Conservation (phyloP, 169 alveolate genomes). For the Plasmodium gonderi region DNA sequence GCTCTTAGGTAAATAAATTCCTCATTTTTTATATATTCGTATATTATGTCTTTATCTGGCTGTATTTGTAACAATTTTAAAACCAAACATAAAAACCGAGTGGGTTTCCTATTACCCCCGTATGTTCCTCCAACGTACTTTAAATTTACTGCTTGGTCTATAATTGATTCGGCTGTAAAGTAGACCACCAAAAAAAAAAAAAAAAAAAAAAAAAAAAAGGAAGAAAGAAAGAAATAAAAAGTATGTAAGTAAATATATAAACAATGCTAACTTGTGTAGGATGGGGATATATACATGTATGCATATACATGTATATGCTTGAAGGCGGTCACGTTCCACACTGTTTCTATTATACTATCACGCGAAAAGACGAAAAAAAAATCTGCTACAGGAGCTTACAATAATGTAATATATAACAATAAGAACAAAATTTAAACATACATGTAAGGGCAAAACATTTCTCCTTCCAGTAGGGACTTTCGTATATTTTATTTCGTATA, state of each 20-base stretch:
- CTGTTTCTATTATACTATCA: too few relatives aligned
- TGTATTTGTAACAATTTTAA: slow-evolving; percentile 96
- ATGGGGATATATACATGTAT: too few relatives aligned
- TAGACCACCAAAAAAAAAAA: neutral
- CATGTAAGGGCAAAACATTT: slow-evolving; percentile 90
- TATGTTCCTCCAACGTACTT: slow-evolving; percentile 97
- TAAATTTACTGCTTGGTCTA: slow-evolving; percentile 95
- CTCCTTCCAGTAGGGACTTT: slow-evolving; percentile 90
- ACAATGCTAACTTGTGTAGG: too few relatives aligned
- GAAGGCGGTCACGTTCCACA: too few relatives aligned
- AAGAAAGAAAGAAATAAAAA: neutral
- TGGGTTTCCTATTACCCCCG: slow-evolving; percentile 96
- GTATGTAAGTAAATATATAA: too few relatives aligned
- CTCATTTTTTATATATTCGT: slow-evolving; percentile 94
- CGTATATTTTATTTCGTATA: slow-evolving; percentile 89
- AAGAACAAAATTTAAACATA: neutral
- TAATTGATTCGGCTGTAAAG: slow-evolving; percentile 90
- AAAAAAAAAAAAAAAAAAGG: neutral
- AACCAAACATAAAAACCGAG: slow-evolving; percentile 95
- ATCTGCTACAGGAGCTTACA: too few relatives aligned
- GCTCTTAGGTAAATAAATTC: slow-evolving; percentile 97
- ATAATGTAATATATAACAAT: neutral
- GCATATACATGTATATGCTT: too few relatives aligned
- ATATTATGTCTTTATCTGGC: slow-evolving; percentile 95
- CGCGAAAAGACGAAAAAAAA: too few relatives aligned